phyloP scores from a whole-genome alignment of 495 filamentous ascomycete genomes.

The Penicillium egyptiacum region DNA sequence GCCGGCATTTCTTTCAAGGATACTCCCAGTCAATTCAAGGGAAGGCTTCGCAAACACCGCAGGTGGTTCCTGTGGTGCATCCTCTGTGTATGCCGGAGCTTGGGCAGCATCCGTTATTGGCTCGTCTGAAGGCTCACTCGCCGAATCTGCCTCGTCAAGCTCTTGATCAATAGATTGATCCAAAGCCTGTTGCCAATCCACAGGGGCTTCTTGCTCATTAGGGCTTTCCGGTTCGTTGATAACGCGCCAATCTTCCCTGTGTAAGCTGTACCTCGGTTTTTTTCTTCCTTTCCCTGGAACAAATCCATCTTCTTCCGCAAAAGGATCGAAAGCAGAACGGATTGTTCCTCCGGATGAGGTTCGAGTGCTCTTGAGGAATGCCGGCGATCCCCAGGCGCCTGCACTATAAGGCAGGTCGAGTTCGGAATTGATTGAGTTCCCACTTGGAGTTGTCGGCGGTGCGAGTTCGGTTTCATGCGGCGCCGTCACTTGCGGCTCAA shows the following conservation, averaged over 20 bases:
- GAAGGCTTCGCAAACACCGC: conserved; percentile 26
- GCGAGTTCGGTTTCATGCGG: conserved; percentile 21
- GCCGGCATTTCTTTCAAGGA: conserved; percentile 12
- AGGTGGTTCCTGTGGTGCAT: conserved; percentile 21
- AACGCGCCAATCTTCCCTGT: conserved; percentile 68
- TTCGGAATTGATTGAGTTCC: conserved; percentile 11
- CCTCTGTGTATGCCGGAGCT: conserved; percentile 13
- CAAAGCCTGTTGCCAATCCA: conserved; percentile 36
- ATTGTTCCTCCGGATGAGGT: conserved; percentile 60
- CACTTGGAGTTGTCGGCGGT: conserved; percentile 32
- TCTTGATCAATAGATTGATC: conserved; percentile 36
- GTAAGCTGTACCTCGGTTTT: conserved; percentile 67
- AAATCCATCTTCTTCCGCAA: conserved; percentile 66
- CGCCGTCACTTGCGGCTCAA: conserved; percentile 44
- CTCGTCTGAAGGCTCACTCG: conserved; percentile 11
- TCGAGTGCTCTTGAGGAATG: conserved; percentile 67
- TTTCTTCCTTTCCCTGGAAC: conserved; percentile 67
- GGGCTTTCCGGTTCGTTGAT: conserved; percentile 66
- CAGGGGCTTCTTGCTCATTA: conserved; percentile 43
- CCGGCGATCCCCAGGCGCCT: conserved; percentile 65
- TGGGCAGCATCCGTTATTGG: conserved; percentile 12
- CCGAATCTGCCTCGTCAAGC: conserved; percentile 15
- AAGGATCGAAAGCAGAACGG: conserved; percentile 62
- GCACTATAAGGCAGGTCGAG: conserved; percentile 1
- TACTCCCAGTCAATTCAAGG: conserved; percentile 16